Evolutionary conservation across 2,329 filamentous ascomycete species (phyloP), one percentile per base, ranked within the genome.

Genomic region (Trichoderma simmonsii): DNA sequence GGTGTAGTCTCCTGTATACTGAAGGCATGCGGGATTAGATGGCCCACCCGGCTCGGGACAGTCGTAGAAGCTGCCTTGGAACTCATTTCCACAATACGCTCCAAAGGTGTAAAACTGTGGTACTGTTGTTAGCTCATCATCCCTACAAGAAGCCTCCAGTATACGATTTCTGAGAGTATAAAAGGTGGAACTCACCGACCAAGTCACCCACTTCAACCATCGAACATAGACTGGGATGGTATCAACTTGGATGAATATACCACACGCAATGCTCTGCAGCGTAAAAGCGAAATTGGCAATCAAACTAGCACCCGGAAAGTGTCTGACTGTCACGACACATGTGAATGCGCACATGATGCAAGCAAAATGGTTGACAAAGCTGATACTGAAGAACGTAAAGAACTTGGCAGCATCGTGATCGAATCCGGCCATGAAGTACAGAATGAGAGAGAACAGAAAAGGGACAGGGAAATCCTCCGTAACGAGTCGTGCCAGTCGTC

Each of bases 381-480:
- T 87, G 48, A 94, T 85, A 3, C 86, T 83, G 74, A 94, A 91
- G 81, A 94, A 95, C 1, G 86, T 89, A 72, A 95, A 90, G 79
- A 94, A 94, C 69, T 91, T 88, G 1, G 77, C 80, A 0, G 86
- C 88, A 9, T 90, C 86, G 3, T 86, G 84, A 61, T 92, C 88
- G 75, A 94, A 93, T 0, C 91, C 92, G 7, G 89, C 88, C 90
- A 94, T 93, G 79, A 93, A 94, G 79, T 94, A 95, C 77, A 90
- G 91, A 8, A 94, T 90, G 2, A 90, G 81, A 6, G 90, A 90
- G 77, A 91, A 94, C 4, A 93, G 78, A 18, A 93, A 85, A 0
- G 92, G 92, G 1, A 93, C 91, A 0, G 91, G 91, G 0, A 94
- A 77, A 77, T 94, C 92, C 77, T 95, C 92, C 0, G 91, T 89